Base-by-base conservation (phyloP, 129 eudicot species). In the Pulicaria dysenterica region DNA sequence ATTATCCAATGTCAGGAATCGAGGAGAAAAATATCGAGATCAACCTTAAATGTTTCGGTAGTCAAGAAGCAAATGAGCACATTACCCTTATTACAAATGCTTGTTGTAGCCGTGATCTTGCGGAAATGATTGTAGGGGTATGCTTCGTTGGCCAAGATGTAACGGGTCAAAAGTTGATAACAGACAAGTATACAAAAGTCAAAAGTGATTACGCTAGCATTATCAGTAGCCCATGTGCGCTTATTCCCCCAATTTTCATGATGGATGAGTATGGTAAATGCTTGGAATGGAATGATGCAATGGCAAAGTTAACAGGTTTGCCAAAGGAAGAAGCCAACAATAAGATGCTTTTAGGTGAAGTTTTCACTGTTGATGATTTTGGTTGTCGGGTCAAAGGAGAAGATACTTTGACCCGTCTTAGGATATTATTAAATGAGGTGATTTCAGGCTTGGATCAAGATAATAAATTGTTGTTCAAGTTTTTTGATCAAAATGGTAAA, bases 71-170 rank as follows among this genome's bases (percentile, higher is more conserved):
- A 8, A 75, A 71, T 19, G 84, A 67, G 58, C 84, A 80, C 34
- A 68, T 91, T 43, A 84, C 76, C 75, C 67, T 88, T 15, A 84
- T 91, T 19, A 82, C 87, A 48, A 91, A 86, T 73, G 91, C 97
- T 5, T 91, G 97, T 79, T 88, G 92, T 77, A 91, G 91, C 82
- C 88, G 86, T 51, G 97, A 91, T 67, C 39, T 84, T 44, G 77
- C 79, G 58, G 87, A 74, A 76, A 69, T 64, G 19, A 81, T 91
- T 63, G 79, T 84, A 7, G 96, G 96, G 16, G 88, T 84, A 78
- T 88, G 96, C 89, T 91, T 91, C 59, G 76, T 91, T 5, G 97
- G 97, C 66, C 90, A 91, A 73, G 95, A 91, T 84, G 51, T 91
- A 73, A 88, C 92, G 11, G 82, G 79, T 9, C 82, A 86, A 72